These are phyloP conservation scores for Vigna reflexopilosa DNA, from an alignment of 306 rosid genomes.

Conservation along the genomic window DNA sequence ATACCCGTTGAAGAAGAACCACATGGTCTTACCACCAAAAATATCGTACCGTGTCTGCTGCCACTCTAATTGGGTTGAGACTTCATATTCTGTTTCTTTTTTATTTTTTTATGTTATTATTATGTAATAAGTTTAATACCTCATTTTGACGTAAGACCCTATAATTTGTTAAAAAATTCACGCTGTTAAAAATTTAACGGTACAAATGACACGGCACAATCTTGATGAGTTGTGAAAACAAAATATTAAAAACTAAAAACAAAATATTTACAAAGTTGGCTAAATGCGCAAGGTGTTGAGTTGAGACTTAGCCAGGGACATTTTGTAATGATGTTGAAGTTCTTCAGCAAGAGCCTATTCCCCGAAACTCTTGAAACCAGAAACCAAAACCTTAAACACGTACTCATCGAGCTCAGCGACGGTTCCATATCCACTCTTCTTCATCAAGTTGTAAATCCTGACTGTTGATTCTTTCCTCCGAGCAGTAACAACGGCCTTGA, in stretches of 20 bases:
- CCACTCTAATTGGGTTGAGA: not conserved
- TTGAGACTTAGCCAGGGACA: constrained; percentile 42
- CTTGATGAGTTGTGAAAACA: too few species aligned
- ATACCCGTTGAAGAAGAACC: not conserved
- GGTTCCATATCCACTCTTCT: constrained; percentile 65
- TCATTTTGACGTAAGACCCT: too few species aligned
- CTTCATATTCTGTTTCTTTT: not conserved
- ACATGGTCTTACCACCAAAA: constrained; percentile 38
- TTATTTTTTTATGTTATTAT: not conserved
- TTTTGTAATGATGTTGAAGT: constrained; percentile 48
- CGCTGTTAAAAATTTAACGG: too few species aligned
- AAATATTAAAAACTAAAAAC: too few species aligned
- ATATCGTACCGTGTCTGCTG: constrained; percentile 39
- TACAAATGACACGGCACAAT: too few species aligned
- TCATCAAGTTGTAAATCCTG: constrained; percentile 76
- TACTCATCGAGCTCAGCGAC: constrained; percentile 61
- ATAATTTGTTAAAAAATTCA: too few species aligned
- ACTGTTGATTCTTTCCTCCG: constrained; percentile 74
- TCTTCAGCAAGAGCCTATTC: constrained; percentile 57
- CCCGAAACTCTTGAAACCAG: constrained; percentile 67
- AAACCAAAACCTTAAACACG: constrained; percentile 67
- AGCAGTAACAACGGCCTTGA: constrained; percentile 70
- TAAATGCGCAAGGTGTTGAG: constrained; percentile 36
- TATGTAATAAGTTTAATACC: too few species aligned
- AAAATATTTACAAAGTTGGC: not conserved